These are phyloP conservation scores for Ceratocystis eucalypticola DNA, from an alignment of 2,329 filamentous ascomycete species.

Conservation along the genomic window DNA sequence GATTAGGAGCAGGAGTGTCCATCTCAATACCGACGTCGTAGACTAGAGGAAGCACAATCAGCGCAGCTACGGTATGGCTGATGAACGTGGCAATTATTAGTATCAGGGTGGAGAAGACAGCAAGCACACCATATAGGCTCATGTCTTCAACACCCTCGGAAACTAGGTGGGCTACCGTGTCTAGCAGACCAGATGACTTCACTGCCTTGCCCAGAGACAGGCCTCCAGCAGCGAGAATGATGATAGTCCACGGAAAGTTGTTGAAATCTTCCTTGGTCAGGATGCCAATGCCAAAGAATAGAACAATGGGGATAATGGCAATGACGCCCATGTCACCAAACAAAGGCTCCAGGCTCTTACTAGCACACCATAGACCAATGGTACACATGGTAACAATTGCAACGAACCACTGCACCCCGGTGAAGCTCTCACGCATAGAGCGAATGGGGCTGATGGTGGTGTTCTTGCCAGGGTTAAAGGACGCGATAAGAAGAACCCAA, in stretches of 20 bases:
- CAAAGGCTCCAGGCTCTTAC: conserved; percentile 69
- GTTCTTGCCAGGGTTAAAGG: conserved; percentile 72
- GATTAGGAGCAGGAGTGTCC: conserved; percentile 80
- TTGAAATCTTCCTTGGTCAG: conserved; percentile 99
- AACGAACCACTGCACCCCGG: conserved; percentile 86
- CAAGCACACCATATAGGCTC: conserved; percentile 70
- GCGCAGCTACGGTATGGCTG: conserved; percentile 86
- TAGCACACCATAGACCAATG: conserved; percentile 83
- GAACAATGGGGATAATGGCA: conserved; percentile 84
- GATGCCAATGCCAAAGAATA: conserved; percentile 94
- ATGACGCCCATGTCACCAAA: conserved; percentile 99
- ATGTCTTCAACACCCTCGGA: conserved; percentile 60
- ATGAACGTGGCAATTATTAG: conserved; percentile 95
- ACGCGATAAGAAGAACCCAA: conserved; percentile 72
- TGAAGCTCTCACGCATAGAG: conserved; percentile 76
- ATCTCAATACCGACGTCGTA: conserved; percentile 72
- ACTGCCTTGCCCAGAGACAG: conserved; percentile 88
- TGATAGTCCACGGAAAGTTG: conserved; percentile 99
- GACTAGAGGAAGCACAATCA: conserved; percentile 88
- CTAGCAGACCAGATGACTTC: conserved; percentile 78
- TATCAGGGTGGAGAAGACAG: conserved; percentile 74
- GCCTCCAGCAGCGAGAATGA: conserved; percentile 90
- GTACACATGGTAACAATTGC: conserved; percentile 68
- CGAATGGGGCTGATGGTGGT: conserved; percentile 87
- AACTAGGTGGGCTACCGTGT: conserved; percentile 71